Evolutionary conservation across 1,139 yeast genomes (phyloP).

Genomic region (Hyphopichia fennica): DNA sequence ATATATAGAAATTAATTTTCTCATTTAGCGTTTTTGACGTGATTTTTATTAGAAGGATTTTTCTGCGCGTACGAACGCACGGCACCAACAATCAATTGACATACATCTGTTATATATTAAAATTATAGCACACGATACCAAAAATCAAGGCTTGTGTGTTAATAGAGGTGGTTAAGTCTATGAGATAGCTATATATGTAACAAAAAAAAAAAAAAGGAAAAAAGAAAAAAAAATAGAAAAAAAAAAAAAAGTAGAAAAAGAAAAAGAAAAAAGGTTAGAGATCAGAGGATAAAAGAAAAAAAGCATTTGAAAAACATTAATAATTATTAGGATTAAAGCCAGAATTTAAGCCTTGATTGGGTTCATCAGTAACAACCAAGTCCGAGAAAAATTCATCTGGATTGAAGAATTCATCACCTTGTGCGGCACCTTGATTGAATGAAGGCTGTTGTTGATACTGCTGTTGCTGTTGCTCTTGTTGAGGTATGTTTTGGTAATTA

Average conservation of each 20-base stretch:
- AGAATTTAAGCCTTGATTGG: neutral
- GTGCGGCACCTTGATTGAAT: neutral
- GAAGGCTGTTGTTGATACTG: neutral
- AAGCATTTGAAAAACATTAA: neutral
- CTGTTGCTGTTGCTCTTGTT: neutral
- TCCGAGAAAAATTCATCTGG: conserved; percentile 5
- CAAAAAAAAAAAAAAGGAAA: neutral
- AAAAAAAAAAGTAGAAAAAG: neutral
- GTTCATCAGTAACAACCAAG: conserved; percentile 1
- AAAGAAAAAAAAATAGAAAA: neutral
- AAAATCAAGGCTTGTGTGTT: too few species aligned
- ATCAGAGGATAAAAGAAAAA: neutral
- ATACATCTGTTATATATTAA: too few species aligned
- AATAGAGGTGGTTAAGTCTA: too few species aligned
- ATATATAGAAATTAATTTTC: too few species aligned
- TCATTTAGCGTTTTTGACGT: too few species aligned
- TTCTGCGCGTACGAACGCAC: too few species aligned
- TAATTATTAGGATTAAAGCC: neutral
- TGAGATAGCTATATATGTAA: neutral
- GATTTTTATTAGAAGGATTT: too few species aligned
- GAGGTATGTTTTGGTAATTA: neutral
- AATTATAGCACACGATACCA: too few species aligned
- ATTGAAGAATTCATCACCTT: conserved; percentile 2
- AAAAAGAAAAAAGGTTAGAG: neutral
- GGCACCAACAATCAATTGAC: too few species aligned